phyloP scores from a whole-genome alignment of 352 stramenopile genomes.

The Phytophthora sojae region DNA sequence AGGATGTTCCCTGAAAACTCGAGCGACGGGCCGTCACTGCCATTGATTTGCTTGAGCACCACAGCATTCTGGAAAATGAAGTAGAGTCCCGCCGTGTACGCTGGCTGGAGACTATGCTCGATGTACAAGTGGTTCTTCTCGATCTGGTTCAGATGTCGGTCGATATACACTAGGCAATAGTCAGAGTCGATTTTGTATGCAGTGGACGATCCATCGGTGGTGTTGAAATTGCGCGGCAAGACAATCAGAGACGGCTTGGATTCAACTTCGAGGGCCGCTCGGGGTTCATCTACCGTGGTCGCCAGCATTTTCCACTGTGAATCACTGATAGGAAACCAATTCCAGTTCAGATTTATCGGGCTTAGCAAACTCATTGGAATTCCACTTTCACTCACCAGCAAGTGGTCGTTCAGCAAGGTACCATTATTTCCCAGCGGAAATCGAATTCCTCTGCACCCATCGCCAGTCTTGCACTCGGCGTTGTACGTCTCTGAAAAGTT shows the following conservation, averaged over 20 bases:
- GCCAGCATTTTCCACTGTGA: constrained; percentile 13
- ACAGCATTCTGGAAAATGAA: constrained; percentile 45
- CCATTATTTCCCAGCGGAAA: constrained; percentile 10
- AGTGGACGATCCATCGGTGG: neutral
- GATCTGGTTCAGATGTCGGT: constrained; percentile 9
- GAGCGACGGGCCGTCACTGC: too few species aligned
- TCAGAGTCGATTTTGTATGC: constrained; percentile 4
- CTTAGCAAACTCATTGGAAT: constrained; percentile 14
- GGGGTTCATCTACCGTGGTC: constrained; percentile 13
- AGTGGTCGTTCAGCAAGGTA: neutral
- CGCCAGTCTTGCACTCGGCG: neutral
- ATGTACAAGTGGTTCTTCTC: constrained; percentile 54
- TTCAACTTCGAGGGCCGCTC: neutral
- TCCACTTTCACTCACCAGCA: constrained; percentile 5
- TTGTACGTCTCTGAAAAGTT: constrained; percentile 7
- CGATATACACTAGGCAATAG: neutral
- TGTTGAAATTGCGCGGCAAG: constrained; percentile 18
- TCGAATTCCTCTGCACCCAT: constrained; percentile 5
- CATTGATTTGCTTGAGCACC: neutral
- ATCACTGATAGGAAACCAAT: neutral
- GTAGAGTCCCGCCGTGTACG: constrained; percentile 44
- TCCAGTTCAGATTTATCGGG: constrained; percentile 15
- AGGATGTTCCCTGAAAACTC: neutral
- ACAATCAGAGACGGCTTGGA: neutral
- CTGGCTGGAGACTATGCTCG: constrained; percentile 40